Conservation (phyloP, 805 yeast species). For the Saccharomycopsis sp. region DNA sequence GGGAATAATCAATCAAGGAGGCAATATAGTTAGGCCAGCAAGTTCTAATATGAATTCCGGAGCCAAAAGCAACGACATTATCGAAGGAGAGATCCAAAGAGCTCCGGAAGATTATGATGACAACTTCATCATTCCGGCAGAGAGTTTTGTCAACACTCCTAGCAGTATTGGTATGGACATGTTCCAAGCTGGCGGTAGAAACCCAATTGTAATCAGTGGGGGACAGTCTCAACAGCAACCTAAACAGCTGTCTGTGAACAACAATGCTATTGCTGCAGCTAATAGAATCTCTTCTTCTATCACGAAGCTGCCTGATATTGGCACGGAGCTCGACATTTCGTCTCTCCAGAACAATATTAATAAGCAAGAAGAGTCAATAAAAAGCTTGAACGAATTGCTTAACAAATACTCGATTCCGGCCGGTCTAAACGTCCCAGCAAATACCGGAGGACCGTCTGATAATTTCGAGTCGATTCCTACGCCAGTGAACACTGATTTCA, state of each 20-base stretch:
- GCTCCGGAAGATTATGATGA: slow-evolving; percentile 16
- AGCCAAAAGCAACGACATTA: background rate
- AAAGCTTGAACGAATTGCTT: slow-evolving; percentile 16
- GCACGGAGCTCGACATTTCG: slow-evolving; percentile 4
- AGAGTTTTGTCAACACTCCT: slow-evolving; percentile 2
- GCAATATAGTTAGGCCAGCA: background rate
- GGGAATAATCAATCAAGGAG: background rate
- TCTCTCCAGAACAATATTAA: slow-evolving; percentile 9
- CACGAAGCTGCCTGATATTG: background rate
- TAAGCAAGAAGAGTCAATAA: slow-evolving; percentile 19
- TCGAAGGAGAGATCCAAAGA: slow-evolving; percentile 14
- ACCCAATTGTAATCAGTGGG: background rate
- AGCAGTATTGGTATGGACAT: background rate
- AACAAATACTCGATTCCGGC: slow-evolving; percentile 6
- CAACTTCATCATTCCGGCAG: slow-evolving; percentile 12
- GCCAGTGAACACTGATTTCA: slow-evolving; percentile 4
- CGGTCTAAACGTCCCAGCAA: slow-evolving; percentile 2
- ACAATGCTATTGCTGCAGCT: background rate
- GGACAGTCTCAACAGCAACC: background rate
- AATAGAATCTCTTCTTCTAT: background rate
- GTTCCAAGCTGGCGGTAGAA: background rate
- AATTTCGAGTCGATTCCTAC: background rate
- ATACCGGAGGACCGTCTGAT: slow-evolving; percentile 1
- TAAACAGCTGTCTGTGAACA: background rate
- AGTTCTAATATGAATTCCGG: background rate